Evolutionary conservation across 345 rosid species (phyloP), one percentile per base, ranked within the genome.

Genomic region (Rhodamnia rubescens): DNA sequence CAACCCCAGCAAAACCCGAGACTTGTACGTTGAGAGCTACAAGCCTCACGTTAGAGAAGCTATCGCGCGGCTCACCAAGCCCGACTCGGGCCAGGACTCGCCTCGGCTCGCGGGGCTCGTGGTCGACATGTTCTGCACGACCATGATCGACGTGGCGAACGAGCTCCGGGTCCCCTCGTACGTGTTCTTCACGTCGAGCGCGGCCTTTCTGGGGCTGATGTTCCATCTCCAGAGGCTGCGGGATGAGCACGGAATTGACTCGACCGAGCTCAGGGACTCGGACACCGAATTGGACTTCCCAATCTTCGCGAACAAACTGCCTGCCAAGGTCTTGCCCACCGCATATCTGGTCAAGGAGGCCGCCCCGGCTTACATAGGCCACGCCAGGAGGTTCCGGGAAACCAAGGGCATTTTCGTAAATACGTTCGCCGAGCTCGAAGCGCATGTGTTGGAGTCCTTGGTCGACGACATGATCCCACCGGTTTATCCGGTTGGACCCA

Each of bases 391-490:
- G 75, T 90, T 83, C 61, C 11, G 78, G n/a, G 85, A 85, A 44
- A 69, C 85, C 0, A 89, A 88, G 82, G 95, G 95, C 64, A 93
- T 94, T 36, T 59, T 92, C 59, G 89, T 94, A 5, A 94, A 94
- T 78, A 53, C 95, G 0, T 90, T 92, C 54, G 36, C 69, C 11
- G 94, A 94, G 85, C 85, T 93, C 29, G 94, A 94, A 85, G 85
- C 92, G 0, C 57, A 75, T 21, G 89, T 91, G 4, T 15, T 92
- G 7, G 58, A 69, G 36, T 86, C 87, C 53, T 69, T 92, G 4
- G 51, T 87, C 1, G 59, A 74, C 56, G 78, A 53, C n/a, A 10
- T 0, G 0, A 84, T 83, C 53, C 95, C 92, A 5, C 81, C 92
- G 4, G 82, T 94, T 55, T 92, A 90, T 14, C 81, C 92, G 0